These are phyloP conservation scores for Russula brevipes DNA, from an alignment of 768 basidiomycete species.

Conservation along the genomic window DNA sequence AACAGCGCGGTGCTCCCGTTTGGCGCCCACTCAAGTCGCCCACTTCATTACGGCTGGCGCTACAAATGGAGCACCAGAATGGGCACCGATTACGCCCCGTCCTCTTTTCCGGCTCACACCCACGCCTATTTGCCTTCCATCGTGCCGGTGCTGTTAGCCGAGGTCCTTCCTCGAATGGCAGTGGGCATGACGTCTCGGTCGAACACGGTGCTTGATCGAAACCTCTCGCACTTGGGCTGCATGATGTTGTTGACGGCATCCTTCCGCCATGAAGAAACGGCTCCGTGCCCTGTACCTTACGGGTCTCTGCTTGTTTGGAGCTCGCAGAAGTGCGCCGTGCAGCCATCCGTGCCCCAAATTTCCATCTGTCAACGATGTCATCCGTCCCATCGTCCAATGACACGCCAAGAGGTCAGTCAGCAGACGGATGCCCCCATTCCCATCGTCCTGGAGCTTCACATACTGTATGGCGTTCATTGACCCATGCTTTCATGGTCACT, in stretches of 20 bases:
- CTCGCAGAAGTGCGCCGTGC: background rate
- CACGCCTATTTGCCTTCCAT: background rate
- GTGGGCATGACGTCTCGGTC: background rate
- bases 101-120: background rate
- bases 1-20: background rate
- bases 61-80: background rate
- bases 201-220: conserved; percentile 10
- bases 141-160: background rate
- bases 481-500: too few species aligned
- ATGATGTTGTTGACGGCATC: background rate
- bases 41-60: background rate
- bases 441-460: background rate
- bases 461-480: background rate
- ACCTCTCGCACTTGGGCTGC: background rate
- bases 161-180: background rate
- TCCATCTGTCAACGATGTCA: background rate
- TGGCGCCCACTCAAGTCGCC: background rate
- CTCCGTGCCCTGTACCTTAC: background rate
- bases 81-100: background rate
- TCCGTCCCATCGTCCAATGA: background rate
- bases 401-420: too few species aligned
- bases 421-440: background rate
- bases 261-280: background rate
- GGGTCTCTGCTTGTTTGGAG: background rate
- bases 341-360: background rate